Percentiles rank a stretch among this genome's conserved stretches.
Evolutionary conservation across 257 asterid genomes (phyloP).

Genomic region (Nicotiana sylvestris): DNA sequence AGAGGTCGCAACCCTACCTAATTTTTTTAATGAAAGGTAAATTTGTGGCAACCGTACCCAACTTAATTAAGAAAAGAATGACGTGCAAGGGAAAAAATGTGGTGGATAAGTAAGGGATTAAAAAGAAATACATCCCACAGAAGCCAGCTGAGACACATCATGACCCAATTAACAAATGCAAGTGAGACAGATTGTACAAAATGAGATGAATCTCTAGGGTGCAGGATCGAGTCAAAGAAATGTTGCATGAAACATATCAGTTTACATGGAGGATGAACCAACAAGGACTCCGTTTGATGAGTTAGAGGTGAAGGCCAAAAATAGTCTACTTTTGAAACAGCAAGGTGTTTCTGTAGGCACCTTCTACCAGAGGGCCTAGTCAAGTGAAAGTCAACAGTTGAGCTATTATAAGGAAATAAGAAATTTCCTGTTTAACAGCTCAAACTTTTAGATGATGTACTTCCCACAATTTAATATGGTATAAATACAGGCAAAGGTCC

Average conservation of each 20-base stretch:
- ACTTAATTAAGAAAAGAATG: neutral
- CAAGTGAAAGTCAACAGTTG: neutral
- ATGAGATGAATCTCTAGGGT: neutral
- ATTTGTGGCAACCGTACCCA: neutral
- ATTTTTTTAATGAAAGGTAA: neutral
- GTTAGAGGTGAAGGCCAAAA: neutral
- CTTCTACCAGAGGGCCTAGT: neutral
- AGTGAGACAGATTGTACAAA: neutral
- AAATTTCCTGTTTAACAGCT: neutral
- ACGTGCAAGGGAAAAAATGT: neutral
- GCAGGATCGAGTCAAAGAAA: neutral
- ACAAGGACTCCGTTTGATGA: neutral
- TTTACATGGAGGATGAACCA: conserved; percentile 3
- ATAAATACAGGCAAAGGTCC: neutral
- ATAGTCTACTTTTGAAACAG: neutral
- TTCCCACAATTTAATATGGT: neutral
- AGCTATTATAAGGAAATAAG: neutral
- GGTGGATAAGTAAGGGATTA: neutral
- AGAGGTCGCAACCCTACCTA: neutral
- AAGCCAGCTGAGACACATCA: neutral
- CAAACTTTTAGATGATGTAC: conserved; percentile 1
- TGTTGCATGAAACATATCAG: neutral
- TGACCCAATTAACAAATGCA: neutral
- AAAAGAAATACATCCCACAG: neutral
- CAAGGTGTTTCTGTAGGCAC: neutral